Evolutionary conservation across 352 stramenopile genomes (phyloP).

Genomic region (Globisporangium takayamanum): DNA sequence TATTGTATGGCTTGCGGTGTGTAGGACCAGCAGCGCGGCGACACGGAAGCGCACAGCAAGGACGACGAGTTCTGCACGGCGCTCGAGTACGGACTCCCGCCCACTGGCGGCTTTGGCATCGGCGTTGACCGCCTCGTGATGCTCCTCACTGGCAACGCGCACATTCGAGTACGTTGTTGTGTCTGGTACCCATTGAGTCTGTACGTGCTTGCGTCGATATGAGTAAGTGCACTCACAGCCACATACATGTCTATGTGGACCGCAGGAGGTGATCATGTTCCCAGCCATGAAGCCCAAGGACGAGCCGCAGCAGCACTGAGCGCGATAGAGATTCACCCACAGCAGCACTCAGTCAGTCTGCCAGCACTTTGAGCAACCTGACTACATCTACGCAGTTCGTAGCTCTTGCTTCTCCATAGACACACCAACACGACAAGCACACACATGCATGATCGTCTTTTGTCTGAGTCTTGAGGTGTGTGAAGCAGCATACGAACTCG

Average conservation of each 20-base stretch:
- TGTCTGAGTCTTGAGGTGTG: too few species aligned
- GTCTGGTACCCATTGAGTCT: neutral
- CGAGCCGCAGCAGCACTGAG: conserved; percentile 2
- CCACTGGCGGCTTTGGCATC: conserved; percentile 96
- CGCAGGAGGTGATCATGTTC: conserved; percentile 98
- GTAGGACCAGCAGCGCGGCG: conserved; percentile 62
- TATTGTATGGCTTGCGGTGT: neutral
- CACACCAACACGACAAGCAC: too few species aligned
- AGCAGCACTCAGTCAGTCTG: neutral
- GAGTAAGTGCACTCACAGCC: neutral
- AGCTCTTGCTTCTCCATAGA: too few species aligned
- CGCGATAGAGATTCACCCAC: neutral
- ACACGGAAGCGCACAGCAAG: conserved; percentile 87
- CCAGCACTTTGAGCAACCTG: too few species aligned
- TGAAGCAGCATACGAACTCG: too few species aligned
- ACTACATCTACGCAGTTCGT: too few species aligned
- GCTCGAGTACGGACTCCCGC: conserved; percentile 96
- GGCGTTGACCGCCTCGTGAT: conserved; percentile 98
- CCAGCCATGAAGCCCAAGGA: conserved; percentile 95
- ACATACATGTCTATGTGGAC: neutral
- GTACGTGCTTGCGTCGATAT: conserved; percentile 1
- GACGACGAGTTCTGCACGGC: conserved; percentile 97
- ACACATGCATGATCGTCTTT: too few species aligned
- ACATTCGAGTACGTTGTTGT: conserved; percentile 85
- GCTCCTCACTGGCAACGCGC: conserved; percentile 97